Evolutionary conservation across 108 stramenopile genomes (phyloP), one percentile per base, ranked within the genome.

Genomic region (Hondaea fermentalgiana): DNA sequence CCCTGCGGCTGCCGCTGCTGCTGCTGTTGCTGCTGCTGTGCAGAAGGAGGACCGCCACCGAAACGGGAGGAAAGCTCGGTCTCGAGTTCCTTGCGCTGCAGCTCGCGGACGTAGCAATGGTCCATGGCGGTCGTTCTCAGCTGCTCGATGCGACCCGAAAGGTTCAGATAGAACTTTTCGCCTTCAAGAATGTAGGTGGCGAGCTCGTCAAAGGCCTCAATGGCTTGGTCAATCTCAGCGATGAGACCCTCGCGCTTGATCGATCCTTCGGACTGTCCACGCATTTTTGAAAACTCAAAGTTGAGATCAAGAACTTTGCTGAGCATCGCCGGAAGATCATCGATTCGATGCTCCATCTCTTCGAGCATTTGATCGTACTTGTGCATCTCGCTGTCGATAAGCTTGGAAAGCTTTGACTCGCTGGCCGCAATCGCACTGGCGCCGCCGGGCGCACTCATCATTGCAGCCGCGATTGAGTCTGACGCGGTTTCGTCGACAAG

Each of bases 21-120:
- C 72, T 72, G 59, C 21, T 59, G 64, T 3, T 69, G 64, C 42
- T 69, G 64, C 64, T 69, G 64, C 64, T 69, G 64, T 14, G 55
- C 55, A 57, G 55, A 57, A 8, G 55, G 55, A 8, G 55, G 55
- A 16, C 55, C 49, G 23, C 28, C 28, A n/a, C 25, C 12, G 2
- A 28, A 21, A 35, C 76, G 76, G 3, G 14, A 45, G 51, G 51
- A 21, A 12, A 83, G 23, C 3, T 83, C 76, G 3, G 76, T 25
- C 4, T 83, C 76, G 25, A 83, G 51, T 23, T 83, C 76, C 76
- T 83, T 83, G 49, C 76, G 76, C 51, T 83, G 76, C 6, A 83
- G 44, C 49, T 83, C 76, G n/a, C 76, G 76, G 2, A 83, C 76
- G 76, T 83, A 83, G 76, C 76, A 83, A 23, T 83, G 76, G 76